Conservation (phyloP, 1,139 yeast species). For the Geotrichum fermentans region DNA sequence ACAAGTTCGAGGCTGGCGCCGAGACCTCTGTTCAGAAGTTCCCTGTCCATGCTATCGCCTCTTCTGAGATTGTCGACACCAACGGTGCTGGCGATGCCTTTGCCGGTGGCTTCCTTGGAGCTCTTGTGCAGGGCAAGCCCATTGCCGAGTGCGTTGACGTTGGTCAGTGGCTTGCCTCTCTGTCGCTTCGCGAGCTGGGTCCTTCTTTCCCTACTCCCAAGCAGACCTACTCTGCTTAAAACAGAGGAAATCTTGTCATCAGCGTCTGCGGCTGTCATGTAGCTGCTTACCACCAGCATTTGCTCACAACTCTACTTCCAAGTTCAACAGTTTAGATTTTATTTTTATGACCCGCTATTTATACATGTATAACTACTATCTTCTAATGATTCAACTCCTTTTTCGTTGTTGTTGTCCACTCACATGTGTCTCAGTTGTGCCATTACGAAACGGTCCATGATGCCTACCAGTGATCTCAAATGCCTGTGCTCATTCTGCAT, state of each 20-base stretch:
- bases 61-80: constrained; percentile 73
- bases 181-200: constrained; percentile 89
- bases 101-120: constrained; percentile 95
- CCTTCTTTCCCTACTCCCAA: constrained; percentile 85
- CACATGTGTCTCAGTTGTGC: too few relatives aligned
- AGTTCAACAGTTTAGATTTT: neutral
- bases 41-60: constrained; percentile 68
- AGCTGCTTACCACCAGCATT: neutral
- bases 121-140: constrained; percentile 68
- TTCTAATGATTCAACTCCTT: constrained; percentile 9
- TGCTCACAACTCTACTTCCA: neutral
- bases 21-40: constrained; percentile 48
- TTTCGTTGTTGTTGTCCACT: too few relatives aligned
- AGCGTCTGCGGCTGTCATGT: neutral
- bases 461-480: too few relatives aligned
- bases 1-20: constrained; percentile 38
- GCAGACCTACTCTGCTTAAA: constrained; percentile 44
- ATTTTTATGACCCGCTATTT: constrained; percentile 1
- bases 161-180: constrained; percentile 96
- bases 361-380: neutral
- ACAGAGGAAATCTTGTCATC: neutral
- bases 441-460: too few relatives aligned
- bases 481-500: too few relatives aligned
- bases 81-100: constrained; percentile 99
- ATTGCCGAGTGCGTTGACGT: constrained; percentile 60